A percentile compares a stretch with the other conserved stretches of the same genome.
Conservation (phyloP, 2,329 filamentous ascomycete species). For the Claviceps pusilla region DNA sequence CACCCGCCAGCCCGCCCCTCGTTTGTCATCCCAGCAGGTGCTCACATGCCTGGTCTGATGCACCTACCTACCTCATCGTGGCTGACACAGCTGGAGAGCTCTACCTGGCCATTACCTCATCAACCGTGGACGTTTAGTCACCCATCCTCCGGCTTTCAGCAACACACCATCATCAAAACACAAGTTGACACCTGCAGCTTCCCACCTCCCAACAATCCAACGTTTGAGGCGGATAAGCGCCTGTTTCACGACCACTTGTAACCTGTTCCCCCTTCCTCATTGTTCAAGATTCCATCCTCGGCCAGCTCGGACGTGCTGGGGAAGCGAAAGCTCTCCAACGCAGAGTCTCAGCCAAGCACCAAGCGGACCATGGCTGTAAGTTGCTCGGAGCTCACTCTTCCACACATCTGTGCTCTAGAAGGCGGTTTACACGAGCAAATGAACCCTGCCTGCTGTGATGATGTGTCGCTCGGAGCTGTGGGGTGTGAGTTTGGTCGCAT, state of each 20-base stretch:
- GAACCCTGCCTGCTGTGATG: neutral
- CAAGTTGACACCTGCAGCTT: neutral
- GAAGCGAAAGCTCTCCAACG: conserved; percentile 53
- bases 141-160: neutral
- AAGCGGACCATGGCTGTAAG: conserved; percentile 50
- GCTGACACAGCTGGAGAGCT: neutral
- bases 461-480: neutral
- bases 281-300: conserved; percentile 21
- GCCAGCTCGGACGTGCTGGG: conserved; percentile 37
- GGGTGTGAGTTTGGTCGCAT: neutral
- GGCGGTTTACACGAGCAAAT: neutral
- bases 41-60: neutral
- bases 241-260: neutral
- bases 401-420: neutral
- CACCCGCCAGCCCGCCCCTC: neutral
- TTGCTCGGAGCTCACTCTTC: conserved; percentile 7
- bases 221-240: neutral
- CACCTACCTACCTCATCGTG: no score
- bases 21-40: conserved; percentile 2
- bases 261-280: neutral
- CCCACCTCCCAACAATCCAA: neutral
- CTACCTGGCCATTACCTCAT: conserved; percentile 4
- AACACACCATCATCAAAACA: neutral
- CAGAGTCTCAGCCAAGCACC: conserved; percentile 39
- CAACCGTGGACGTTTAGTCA: neutral